These are phyloP conservation scores for Trapa incisa DNA, from an alignment of 345 rosid genomes.

Conservation along the genomic window DNA sequence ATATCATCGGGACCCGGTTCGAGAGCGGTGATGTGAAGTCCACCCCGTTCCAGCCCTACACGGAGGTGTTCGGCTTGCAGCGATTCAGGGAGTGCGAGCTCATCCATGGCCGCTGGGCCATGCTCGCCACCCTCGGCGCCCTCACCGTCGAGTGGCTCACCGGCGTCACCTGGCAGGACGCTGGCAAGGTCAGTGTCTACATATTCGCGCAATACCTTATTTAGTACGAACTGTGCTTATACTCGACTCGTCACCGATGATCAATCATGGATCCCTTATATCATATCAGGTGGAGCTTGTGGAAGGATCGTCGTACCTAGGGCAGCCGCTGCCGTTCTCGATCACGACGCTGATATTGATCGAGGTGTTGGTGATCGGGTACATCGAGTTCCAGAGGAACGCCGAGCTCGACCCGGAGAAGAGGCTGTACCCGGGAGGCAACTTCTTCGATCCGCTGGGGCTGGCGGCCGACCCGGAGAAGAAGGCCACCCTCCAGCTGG, in stretches of 20 bases:
- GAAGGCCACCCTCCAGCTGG: conserved; percentile 73
- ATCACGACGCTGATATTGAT: conserved; percentile 79
- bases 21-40: conserved; percentile 39
- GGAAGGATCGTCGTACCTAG: conserved; percentile 88
- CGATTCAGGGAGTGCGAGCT: conserved; percentile 75
- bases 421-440: conserved; percentile 86
- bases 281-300: conserved; percentile 64
- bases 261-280: not conserved
- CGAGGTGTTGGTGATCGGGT: conserved; percentile 68
- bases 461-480: conserved; percentile 87
- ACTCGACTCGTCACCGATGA: too few species aligned
- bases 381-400: conserved; percentile 90
- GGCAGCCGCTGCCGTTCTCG: conserved; percentile 82
- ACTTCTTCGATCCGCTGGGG: conserved; percentile 74
- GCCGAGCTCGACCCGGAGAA: conserved; percentile 85
- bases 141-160: conserved; percentile 63
- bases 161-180: conserved; percentile 74
- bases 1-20: conserved; percentile 43
- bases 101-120: conserved; percentile 73
- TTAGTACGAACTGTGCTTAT: too few species aligned
- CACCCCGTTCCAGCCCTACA: conserved; percentile 62
- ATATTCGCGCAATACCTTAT: too few species aligned
- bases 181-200: conserved; percentile 40
- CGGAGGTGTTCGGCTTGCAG: conserved; percentile 62
- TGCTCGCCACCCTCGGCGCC: conserved; percentile 73